These are phyloP conservation scores for Leccinum variicolor DNA, from an alignment of 768 basidiomycete genomes.

Conservation along the genomic window DNA sequence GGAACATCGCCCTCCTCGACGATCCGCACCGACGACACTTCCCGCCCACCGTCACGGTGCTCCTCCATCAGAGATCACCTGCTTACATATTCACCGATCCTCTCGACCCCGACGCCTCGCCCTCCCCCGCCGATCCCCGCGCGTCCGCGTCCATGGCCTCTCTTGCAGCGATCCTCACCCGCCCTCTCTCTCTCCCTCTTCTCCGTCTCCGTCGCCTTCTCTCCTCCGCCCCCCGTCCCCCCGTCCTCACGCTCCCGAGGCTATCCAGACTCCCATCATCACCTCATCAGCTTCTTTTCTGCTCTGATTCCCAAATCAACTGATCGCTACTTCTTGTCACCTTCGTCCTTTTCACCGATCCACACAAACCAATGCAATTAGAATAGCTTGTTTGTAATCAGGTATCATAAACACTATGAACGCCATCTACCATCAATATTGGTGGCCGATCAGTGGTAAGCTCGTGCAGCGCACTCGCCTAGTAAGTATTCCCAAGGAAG, in stretches of 20 bases:
- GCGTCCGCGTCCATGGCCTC: neutral
- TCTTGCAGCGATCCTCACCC: slow-evolving; percentile 4
- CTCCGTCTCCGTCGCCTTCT: slow-evolving; percentile 19
- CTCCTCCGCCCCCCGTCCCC: neutral
- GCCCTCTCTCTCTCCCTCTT: neutral
- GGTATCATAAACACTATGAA: slow-evolving; percentile 31
- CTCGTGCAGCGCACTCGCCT: slow-evolving; percentile 15
- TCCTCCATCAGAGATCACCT: slow-evolving; percentile 6
- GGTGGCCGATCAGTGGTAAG: slow-evolving; percentile 19
- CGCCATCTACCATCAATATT: slow-evolving; percentile 11
- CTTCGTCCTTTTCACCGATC: slow-evolving; percentile 1
- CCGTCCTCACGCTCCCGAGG: slow-evolving; percentile 14
- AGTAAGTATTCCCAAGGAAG: slow-evolving; percentile 23
- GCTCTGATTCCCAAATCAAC: slow-evolving; percentile 11
- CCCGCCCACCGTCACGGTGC: slow-evolving; percentile 7
- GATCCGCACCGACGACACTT: slow-evolving; percentile 29
- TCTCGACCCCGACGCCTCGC: slow-evolving; percentile 15
- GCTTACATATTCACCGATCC: slow-evolving; percentile 27
- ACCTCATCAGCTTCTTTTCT: slow-evolving; percentile 19
- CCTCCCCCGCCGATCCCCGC: slow-evolving; percentile 20
- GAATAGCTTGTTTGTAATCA: slow-evolving; percentile 28
- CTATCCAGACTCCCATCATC: slow-evolving; percentile 4
- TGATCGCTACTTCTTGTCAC: slow-evolving; percentile 12
- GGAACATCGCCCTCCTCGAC: slow-evolving; percentile 19
- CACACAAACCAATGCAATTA: slow-evolving; percentile 18